Evolutionary conservation across 305 asterid species (phyloP).

Genomic region (Solanum hybrid): DNA sequence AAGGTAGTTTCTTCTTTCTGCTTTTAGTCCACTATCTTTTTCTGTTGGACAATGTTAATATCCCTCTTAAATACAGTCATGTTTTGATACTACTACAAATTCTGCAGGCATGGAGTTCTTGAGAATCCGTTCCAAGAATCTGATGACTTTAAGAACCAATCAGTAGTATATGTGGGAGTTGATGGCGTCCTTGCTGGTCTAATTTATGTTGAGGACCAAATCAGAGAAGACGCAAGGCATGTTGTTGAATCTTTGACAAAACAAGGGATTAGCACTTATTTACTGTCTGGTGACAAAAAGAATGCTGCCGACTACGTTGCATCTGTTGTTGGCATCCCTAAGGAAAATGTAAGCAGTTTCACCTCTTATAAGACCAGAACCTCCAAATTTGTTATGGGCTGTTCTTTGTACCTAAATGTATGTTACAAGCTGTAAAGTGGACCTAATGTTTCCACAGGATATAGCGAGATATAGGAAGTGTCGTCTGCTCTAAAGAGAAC

Average conservation of each 20-base stretch:
- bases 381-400: neutral
- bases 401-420: neutral
- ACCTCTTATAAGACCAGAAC: neutral
- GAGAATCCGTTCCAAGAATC: slow-evolving; percentile 53
- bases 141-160: slow-evolving; percentile 78
- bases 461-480: neutral
- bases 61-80: neutral
- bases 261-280: slow-evolving; percentile 70
- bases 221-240: slow-evolving; percentile 85
- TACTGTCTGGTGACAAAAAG: slow-evolving; percentile 94
- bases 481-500: neutral
- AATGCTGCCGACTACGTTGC: slow-evolving; percentile 92
- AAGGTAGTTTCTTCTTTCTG: slow-evolving; percentile 42
- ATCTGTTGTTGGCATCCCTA: slow-evolving; percentile 91
- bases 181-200: slow-evolving; percentile 80
- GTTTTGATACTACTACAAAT: neutral
- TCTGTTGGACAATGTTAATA: neutral
- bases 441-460: neutral
- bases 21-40: neutral
- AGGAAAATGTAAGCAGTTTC: slow-evolving; percentile 52
- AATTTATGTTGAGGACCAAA: slow-evolving; percentile 89
- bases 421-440: neutral
- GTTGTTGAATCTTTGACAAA: slow-evolving; percentile 68
- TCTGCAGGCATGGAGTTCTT: slow-evolving; percentile 71
- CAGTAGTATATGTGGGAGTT: slow-evolving; percentile 87